Evolutionary conservation across 768 basidiomycete genomes (phyloP), one percentile per base, ranked within the genome.

Genomic region (Auriscalpium microsporum): DNA sequence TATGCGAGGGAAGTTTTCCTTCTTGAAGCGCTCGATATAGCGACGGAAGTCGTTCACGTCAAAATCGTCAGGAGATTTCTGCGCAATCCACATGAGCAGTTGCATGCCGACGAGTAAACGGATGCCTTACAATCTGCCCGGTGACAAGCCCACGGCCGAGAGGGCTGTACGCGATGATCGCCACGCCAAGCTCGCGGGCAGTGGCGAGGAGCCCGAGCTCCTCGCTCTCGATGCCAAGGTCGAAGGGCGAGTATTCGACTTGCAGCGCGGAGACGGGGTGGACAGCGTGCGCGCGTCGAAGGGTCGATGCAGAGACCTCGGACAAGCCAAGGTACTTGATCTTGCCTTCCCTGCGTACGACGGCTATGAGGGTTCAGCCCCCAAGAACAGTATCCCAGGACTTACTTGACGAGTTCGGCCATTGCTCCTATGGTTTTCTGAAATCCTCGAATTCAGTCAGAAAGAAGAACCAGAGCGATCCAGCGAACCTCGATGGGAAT

Each of bases 1-100:
- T 50, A 78, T 72, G 54, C 70, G 74, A 0, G 72, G 72, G 62
- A 79, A 78, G 63, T 77, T 78, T 57, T 75, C 74, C 23, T 59
- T 55, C 14, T 63, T 67, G 59, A 58, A 68, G 55, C 62, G 46
- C 19, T 66, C 64, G 4, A 69, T 45, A 1, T n/a, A 34, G 0
- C 58, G 57, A 11, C 71, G 53, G 52, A 62, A 65, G 56, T 72
- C 71, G 21, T 54, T 60, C 10, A 53, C 58, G 11, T 62, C 56
- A 52, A 73, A 67, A 33, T 69, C 70, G 8, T 66, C 69, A 1
- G 63, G 64, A 1, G 56, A 56, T 59, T 61, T 69, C 68, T 69
- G 3, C 7, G 40, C 23, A 28, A 17, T 8, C 10, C n/a, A 50
- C 34, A 45, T 13, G 40, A 42, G 40, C 17, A 42, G 8, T 42